Base-by-base conservation (phyloP, 2,329 filamentous ascomycete species). In the Cyphellophora attinorum region DNA sequence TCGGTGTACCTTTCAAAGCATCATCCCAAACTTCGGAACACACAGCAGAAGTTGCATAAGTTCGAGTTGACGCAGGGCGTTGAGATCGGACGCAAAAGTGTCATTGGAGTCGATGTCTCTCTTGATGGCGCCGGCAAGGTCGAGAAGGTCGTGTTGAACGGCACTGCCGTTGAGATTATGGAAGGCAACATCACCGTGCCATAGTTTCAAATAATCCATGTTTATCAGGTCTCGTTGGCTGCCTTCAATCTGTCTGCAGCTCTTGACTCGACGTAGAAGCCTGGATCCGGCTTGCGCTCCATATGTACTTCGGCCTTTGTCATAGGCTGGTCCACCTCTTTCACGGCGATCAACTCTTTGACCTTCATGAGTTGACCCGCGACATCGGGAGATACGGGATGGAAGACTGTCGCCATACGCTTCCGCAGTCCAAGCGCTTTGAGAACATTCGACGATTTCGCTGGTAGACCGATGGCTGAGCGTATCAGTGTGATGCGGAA, bases 291-390 rank as follows among this genome's bases (percentile, higher is more conserved):
- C 58, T 71, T 76, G 58, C 88, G 65, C 61, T 74, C 67, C 33
- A 70, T 73, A 62, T 76, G 77, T 52, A 93, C 70, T 65, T 93
- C 74, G 37, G 63, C 60, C 54, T 76, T 74, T 5, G 69, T 79
- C 60, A 85, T 56, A 19, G 70, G 58, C 42, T 62, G 57, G 19
- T 79, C 76, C 29, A 93, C 85, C 63, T 93, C 86, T 47, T 77
- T 67, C 21, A 94, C 85, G 35, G 75, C 70, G 29, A 95, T 84
- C 44, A 95, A 67, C 64, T 95, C 88, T 68, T 95, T 95, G 50
- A 95, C 85, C 60, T 81, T 81, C 70, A 95, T 81, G 53, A 95
- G 85, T 67, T 93, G 85, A 55, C 88, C 88, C 6, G 88, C 88
- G 42, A 85, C 77, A 48, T 85, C 78, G 27, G 79, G 76, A 42